phyloP scores from a whole-genome alignment of 2,329 filamentous ascomycete species.

The Cladophialophora carrionii region DNA sequence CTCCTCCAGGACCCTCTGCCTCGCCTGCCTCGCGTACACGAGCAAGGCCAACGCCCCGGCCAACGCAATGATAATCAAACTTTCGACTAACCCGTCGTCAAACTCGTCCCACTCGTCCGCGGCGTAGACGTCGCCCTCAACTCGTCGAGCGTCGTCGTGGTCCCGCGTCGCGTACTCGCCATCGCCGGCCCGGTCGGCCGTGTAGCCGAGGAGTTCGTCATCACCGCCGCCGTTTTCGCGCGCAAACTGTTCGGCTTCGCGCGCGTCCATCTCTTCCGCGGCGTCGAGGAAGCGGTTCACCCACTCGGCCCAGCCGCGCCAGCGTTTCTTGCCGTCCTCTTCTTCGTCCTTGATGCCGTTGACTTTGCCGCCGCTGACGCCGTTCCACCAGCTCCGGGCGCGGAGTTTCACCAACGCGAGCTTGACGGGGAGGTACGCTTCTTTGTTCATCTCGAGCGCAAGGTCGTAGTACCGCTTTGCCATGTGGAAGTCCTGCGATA shows the following conservation, averaged over 20 bases:
- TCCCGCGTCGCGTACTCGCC: conserved; percentile 27
- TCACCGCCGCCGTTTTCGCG: conserved; percentile 55
- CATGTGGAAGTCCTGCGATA: conserved; percentile 94
- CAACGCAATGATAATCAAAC: conserved; percentile 77
- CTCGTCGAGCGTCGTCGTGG: conserved; percentile 20
- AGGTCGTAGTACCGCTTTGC: conserved; percentile 96
- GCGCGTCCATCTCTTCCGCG: conserved; percentile 64
- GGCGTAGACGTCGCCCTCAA: conserved; percentile 45
- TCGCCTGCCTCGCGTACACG: conserved; percentile 77
- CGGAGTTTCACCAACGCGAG: conserved; percentile 84
- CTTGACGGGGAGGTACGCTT: conserved; percentile 91
- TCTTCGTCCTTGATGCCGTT: conserved; percentile 86
- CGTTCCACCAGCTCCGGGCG: conserved; percentile 90
- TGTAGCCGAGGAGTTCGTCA: conserved; percentile 49
- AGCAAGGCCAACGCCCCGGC: conserved; percentile 74
- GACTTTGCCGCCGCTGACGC: conserved; percentile 82
- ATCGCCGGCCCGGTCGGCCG: conserved; percentile 58
- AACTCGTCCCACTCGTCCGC: conserved; percentile 64
- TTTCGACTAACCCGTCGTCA: conserved; percentile 81
- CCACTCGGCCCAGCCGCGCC: conserved; percentile 84
- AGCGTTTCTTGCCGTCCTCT: conserved; percentile 65
- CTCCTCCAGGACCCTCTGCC: conserved; percentile 61
- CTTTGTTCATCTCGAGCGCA: conserved; percentile 84
- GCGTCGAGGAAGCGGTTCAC: conserved; percentile 79
- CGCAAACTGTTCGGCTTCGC: conserved; percentile 62